phyloP scores from a whole-genome alignment of 2,329 filamentous ascomycete genomes.

The Paecilomyces formosus region DNA sequence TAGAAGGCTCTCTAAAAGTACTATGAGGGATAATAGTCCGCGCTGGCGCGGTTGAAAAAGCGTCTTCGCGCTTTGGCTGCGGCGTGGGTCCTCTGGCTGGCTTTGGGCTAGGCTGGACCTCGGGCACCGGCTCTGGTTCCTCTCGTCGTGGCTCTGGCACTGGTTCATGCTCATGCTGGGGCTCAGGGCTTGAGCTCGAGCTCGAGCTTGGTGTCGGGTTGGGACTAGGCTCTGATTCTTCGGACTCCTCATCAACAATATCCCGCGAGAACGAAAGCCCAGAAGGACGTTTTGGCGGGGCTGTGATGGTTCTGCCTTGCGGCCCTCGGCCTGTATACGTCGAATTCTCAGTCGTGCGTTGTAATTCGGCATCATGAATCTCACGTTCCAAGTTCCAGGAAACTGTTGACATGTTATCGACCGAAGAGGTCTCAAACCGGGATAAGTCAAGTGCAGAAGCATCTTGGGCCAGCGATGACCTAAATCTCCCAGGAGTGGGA shows the following conservation, averaged over 20 bases:
- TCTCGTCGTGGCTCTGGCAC: slow-evolving; percentile 3
- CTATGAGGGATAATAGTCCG: slow-evolving; percentile 17
- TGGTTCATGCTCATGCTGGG: slow-evolving; percentile 9
- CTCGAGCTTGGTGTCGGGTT: not conserved
- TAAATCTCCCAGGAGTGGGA: slow-evolving; percentile 17
- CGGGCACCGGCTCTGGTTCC: not conserved
- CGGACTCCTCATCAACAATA: slow-evolving; percentile 20
- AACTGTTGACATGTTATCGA: slow-evolving; percentile 26
- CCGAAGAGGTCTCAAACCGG: slow-evolving; percentile 13
- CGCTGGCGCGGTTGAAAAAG: slow-evolving; percentile 10
- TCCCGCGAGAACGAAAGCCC: slow-evolving; percentile 21
- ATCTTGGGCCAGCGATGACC: slow-evolving; percentile 6
- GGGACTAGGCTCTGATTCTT: slow-evolving; percentile 12
- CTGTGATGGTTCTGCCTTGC: slow-evolving; percentile 26
- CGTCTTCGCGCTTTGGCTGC: not conserved
- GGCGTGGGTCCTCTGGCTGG: not conserved
- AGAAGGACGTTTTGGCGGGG: slow-evolving; percentile 27
- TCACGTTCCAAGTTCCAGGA: slow-evolving; percentile 30
- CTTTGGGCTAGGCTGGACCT: not conserved
- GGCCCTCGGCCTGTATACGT: slow-evolving; percentile 12
- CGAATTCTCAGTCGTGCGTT: slow-evolving; percentile 20
- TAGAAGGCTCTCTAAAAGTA: slow-evolving; percentile 5
- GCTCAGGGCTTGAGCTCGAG: slow-evolving; percentile 1
- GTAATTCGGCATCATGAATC: slow-evolving; percentile 27
- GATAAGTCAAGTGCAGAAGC: slow-evolving; percentile 10